Conservation (phyloP, 176 grass and related monocot species). For the Zea mays region DNA sequence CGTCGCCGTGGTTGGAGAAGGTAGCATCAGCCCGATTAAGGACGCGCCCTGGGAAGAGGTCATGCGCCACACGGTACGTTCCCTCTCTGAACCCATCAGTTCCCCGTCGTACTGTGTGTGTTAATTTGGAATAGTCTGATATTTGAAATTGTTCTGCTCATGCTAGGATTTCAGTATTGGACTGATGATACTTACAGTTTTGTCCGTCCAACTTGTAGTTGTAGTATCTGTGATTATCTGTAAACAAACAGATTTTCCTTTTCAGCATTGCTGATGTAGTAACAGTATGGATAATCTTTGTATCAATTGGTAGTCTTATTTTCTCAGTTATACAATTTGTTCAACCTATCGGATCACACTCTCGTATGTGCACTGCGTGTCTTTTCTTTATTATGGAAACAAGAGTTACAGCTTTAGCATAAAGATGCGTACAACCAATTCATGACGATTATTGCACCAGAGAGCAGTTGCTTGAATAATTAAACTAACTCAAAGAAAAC, state of each 20-base stretch:
- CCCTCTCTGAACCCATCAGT: slow-evolving; percentile 20
- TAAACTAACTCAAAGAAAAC: too few relatives aligned
- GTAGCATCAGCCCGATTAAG: slow-evolving; percentile 69
- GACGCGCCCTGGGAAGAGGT: slow-evolving; percentile 78
- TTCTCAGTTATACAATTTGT: not conserved
- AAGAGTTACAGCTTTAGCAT: too few relatives aligned
- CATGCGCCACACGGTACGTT: slow-evolving; percentile 77
- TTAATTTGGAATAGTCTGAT: not conserved
- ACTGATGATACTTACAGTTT: not conserved
- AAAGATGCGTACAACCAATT: too few relatives aligned
- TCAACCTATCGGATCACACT: not conserved
- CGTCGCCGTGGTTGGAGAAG: slow-evolving; percentile 64
- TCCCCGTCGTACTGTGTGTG: not conserved
- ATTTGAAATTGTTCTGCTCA: not conserved
- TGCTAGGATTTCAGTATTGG: not conserved
- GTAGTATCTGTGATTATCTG: slow-evolving; percentile 7
- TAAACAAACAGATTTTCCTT: not conserved
- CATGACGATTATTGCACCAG: too few relatives aligned
- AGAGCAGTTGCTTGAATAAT: too few relatives aligned
- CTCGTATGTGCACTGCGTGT: not conserved
- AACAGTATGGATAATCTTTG: not conserved
- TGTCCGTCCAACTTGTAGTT: not conserved
- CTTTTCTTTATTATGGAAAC: not conserved
- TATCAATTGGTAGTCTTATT: not conserved
- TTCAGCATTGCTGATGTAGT: not conserved